These are phyloP conservation scores for Eucalyptus shirleyi DNA, from an alignment of 345 rosid species.

Conservation along the genomic window DNA sequence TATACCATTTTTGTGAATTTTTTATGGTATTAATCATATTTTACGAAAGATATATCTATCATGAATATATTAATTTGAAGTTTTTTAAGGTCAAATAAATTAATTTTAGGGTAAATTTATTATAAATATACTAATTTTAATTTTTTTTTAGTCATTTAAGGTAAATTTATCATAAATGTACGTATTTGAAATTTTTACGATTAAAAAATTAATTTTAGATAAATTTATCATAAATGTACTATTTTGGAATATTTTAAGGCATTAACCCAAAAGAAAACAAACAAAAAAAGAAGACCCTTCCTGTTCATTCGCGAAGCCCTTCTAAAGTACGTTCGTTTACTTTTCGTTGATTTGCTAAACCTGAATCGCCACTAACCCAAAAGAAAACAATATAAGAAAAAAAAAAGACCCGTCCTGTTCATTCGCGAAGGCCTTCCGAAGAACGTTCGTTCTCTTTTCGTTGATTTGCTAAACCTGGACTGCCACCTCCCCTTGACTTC, in stretches of 20 bases:
- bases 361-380: too few species aligned
- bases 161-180: rapidly evolving
- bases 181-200: rapidly evolving
- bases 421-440: background rate
- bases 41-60: rapidly evolving
- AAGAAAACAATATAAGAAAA: too few species aligned
- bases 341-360: too few species aligned
- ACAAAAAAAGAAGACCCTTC: background rate
- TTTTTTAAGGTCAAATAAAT: rapidly evolving
- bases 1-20: too few species aligned
- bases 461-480: background rate
- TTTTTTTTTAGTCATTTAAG: too few species aligned
- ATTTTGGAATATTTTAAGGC: too few species aligned
- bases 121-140: rapidly evolving
- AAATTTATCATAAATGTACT: rapidly evolving
- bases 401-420: background rate
- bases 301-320: background rate
- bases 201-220: too few species aligned
- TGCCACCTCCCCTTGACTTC: background rate
- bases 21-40: too few species aligned
- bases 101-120: rapidly evolving
- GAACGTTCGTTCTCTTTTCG: background rate
- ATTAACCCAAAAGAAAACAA: too few species aligned
- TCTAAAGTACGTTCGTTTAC: too few species aligned
- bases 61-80: rapidly evolving